Evolutionary conservation across 176 grass and related monocot genomes (phyloP), one percentile per base, ranked within the genome.

Genomic region (Lolium rigidum): DNA sequence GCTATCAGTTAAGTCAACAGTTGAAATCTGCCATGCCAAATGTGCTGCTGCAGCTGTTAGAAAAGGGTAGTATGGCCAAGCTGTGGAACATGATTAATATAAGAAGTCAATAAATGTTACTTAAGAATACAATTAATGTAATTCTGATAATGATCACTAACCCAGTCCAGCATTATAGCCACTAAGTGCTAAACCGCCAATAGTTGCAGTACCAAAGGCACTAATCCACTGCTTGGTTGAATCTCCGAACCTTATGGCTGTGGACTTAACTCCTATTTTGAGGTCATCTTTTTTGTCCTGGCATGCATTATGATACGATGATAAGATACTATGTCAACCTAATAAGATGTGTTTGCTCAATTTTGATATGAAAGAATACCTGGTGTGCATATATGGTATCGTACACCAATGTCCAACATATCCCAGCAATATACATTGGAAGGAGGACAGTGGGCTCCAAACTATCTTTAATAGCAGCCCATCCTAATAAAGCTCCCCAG

Each of bases 341-440:
- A 41, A 87, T 60, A 80, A 52, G 24, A 61, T 7, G 41, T 48
- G 31, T 11, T 35, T 66, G 64, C 63, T 18, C 20, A 25, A 24
- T 41, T 88, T 4, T 43, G 78, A 57, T 73, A 76, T 57, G 26
- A 81, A 85, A 49, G 11, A 28, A 21, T 3, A 26, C 93, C 92
- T 97, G 92, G 84, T 97, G 95, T 65, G 95, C 95, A 82, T 97
- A 97, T 89, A 94, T 97, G 41, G 92, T 94, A 83, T 97, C 92
- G 75, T 94, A 97, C 26, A 97, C 95, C 55, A 97, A 89, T 43
- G 95, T 97, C 92, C 95, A 97, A 69, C 88, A 97, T 81, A 97
- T 80, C 49, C 90, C 92, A 60, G 92, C 88, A 12, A 70, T 85
- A 84, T 97, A 97, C 65, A 97, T 56, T 58, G 95, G 95, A 74